Conservation (phyloP, 805 yeast genomes). For the Millerozyma acaciae region DNA sequence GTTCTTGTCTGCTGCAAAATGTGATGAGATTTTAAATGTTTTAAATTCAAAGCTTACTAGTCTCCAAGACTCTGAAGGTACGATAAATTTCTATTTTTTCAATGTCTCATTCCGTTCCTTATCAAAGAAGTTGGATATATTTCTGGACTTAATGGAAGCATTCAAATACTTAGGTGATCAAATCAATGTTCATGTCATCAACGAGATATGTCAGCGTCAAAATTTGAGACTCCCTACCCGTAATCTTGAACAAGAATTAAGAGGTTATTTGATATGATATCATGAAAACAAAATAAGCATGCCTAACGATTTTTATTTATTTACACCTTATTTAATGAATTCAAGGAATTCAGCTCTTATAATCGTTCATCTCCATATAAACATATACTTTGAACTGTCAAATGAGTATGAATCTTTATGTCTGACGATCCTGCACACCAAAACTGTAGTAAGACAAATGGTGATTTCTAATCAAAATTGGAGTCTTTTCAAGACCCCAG, state of each 20-base stretch:
- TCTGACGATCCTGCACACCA: too few relatives aligned
- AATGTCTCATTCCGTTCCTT: slow-evolving; percentile 17
- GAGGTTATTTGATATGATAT: slow-evolving; percentile 1
- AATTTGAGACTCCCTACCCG: slow-evolving; percentile 1
- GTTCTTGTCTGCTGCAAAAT: slow-evolving; percentile 21
- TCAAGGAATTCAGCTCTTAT: too few relatives aligned
- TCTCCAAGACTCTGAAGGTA: slow-evolving; percentile 11
- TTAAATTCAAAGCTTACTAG: slow-evolving; percentile 24
- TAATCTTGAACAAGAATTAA: not conserved
- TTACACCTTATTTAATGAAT: too few relatives aligned
- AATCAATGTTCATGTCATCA: slow-evolving; percentile 16
- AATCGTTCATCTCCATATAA: too few relatives aligned
- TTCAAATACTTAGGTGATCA: slow-evolving; percentile 22
- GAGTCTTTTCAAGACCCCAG: too few relatives aligned
- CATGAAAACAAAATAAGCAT: slow-evolving; percentile 4
- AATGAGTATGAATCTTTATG: too few relatives aligned
- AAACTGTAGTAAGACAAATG: too few relatives aligned
- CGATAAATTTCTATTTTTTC: slow-evolving; percentile 30
- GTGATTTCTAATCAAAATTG: too few relatives aligned
- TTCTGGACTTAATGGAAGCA: slow-evolving; percentile 20
- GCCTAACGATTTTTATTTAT: not conserved
- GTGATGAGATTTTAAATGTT: slow-evolving; percentile 21
- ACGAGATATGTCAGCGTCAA: slow-evolving; percentile 7
- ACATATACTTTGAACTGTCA: too few relatives aligned
- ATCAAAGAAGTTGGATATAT: slow-evolving; percentile 17